Evolutionary conservation across 306 rosid species (phyloP).

Genomic region (Gastrolobium villosum): DNA sequence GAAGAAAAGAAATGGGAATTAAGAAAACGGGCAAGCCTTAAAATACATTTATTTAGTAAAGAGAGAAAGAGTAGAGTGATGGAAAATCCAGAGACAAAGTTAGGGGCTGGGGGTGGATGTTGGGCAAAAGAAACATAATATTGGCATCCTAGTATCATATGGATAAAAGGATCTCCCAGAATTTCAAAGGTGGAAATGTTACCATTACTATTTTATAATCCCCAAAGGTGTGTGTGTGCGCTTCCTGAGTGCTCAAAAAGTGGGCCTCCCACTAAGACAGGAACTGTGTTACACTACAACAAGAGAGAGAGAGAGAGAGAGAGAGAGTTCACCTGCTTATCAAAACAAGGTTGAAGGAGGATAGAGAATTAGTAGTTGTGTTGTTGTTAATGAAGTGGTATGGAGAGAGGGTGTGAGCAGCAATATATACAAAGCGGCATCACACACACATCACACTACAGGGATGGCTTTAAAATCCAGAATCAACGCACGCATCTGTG

Average conservation of each 20-base stretch:
- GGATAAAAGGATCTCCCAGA: conserved; percentile 39
- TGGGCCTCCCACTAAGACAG: conserved; percentile 49
- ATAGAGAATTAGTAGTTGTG: conserved; percentile 6
- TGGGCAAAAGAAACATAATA: conserved; percentile 15
- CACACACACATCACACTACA: background rate
- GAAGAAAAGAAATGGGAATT: background rate
- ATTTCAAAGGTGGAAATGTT: conserved; percentile 24
- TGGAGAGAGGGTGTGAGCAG: background rate
- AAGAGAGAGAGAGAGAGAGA: conserved; percentile 18
- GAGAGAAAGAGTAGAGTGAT: background rate
- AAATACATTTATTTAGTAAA: background rate
- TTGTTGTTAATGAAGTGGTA: background rate
- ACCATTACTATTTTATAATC: background rate
- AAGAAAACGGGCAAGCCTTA: background rate
- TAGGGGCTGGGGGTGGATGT: background rate
- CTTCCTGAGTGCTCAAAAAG: conserved; percentile 39
- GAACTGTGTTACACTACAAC: conserved; percentile 13
- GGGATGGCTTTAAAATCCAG: background rate
- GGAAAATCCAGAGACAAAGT: conserved; percentile 2
- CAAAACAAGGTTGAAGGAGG: background rate
- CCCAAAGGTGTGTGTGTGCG: conserved; percentile 17
- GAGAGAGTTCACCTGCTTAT: conserved; percentile 37
- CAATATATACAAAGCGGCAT: background rate
- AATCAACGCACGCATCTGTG: conserved; percentile 38
- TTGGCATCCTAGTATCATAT: background rate